These are phyloP conservation scores for Fusarium algeriense DNA, from an alignment of 2,329 filamentous ascomycete species.

Conservation along the genomic window DNA sequence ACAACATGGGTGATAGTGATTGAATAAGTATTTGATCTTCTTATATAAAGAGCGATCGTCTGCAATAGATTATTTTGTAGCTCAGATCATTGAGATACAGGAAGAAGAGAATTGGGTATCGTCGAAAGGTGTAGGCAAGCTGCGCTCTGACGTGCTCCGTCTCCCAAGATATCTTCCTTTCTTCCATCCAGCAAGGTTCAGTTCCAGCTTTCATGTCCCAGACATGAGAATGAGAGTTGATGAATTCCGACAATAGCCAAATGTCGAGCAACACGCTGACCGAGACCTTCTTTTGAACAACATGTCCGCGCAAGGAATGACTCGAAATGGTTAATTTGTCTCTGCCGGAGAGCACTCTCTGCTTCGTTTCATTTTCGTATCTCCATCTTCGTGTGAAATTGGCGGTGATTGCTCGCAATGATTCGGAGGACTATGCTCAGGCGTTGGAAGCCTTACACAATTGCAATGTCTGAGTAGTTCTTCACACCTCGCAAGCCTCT, in stretches of 20 bases:
- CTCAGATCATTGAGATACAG: no score
- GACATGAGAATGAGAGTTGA: no score
- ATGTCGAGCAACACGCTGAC: not conserved
- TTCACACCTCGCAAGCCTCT: conserved; percentile 23
- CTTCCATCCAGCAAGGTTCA: no score
- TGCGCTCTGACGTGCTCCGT: not conserved
- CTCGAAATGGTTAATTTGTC: not conserved
- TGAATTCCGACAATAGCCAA: no score
- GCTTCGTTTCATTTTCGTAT: conserved; percentile 19
- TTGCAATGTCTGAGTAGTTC: conserved; percentile 45
- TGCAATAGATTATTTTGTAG: accelerated
- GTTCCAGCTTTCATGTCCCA: no score
- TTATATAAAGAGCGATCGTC: not conserved
- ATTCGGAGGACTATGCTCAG: conserved; percentile 25
- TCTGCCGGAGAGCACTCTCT: conserved; percentile 1
- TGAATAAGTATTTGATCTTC: no score
- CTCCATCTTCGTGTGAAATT: conserved; percentile 16
- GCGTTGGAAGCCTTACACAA: conserved; percentile 34
- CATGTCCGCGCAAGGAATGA: accelerated
- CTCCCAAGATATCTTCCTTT: not conserved
- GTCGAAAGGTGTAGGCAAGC: not conserved
- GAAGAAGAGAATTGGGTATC: conserved; percentile 15
- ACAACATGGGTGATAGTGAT: not conserved
- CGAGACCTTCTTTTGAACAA: not conserved
- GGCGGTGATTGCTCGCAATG: conserved; percentile 24